Evolutionary conservation across 257 asterid genomes (phyloP).

Genomic region (Voacanga thouarsii): DNA sequence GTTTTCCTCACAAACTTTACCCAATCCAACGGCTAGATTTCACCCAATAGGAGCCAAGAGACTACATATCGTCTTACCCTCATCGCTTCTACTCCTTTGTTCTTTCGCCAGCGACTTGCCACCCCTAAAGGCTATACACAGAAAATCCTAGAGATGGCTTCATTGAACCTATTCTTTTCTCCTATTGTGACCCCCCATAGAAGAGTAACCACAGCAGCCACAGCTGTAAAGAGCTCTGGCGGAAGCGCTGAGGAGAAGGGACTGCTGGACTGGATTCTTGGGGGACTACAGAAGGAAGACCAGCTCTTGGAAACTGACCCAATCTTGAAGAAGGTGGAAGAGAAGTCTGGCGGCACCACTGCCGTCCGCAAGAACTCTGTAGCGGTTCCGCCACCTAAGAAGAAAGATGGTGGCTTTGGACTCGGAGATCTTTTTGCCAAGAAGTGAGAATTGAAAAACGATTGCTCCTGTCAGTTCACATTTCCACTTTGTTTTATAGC

Average conservation of each 20-base stretch:
- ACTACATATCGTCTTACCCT: constrained; percentile 14
- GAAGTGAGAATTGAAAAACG: constrained; percentile 32
- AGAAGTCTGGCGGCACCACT: constrained; percentile 28
- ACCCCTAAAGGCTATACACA: not conserved
- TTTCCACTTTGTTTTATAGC: not conserved
- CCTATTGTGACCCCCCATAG: constrained; percentile 51
- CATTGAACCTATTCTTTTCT: constrained; percentile 58
- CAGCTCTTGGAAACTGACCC: constrained; percentile 90
- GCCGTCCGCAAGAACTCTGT: constrained; percentile 37
- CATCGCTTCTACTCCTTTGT: not conserved
- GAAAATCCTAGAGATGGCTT: constrained; percentile 44
- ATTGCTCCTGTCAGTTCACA: not conserved
- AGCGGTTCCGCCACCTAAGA: constrained; percentile 44
- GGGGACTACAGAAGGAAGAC: constrained; percentile 55
- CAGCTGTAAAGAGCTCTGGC: constrained; percentile 58
- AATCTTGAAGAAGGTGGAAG: constrained; percentile 69
- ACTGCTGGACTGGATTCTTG: constrained; percentile 62
- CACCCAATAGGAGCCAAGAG: not conserved
- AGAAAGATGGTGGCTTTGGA: constrained; percentile 38
- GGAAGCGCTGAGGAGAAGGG: constrained; percentile 69
- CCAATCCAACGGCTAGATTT: constrained; percentile 16
- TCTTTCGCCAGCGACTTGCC: constrained; percentile 1
- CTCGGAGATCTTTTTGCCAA: constrained; percentile 68
- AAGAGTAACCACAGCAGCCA: constrained; percentile 57
- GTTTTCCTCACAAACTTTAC: constrained; percentile 32